A percentile compares a stretch with the other conserved stretches of the same genome.
Conservation (phyloP, 805 yeast genomes). For the Lachancea sp. region DNA sequence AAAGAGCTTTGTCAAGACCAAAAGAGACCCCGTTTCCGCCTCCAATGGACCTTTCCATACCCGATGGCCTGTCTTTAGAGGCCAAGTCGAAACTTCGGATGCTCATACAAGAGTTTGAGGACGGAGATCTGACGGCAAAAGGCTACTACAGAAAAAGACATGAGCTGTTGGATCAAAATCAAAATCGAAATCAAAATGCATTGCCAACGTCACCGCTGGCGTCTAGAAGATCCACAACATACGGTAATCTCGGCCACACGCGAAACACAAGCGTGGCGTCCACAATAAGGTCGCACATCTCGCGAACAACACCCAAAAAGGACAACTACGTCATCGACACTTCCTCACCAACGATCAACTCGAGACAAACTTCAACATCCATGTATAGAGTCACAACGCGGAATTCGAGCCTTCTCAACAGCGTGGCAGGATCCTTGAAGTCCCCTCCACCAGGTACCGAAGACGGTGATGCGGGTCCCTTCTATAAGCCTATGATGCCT, state of each 20-base stretch:
- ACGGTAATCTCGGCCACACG: neutral
- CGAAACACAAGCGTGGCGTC: constrained; percentile 21
- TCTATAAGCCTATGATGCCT: constrained; percentile 32
- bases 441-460: constrained; percentile 3
- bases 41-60: constrained; percentile 35
- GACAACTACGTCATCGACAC: constrained; percentile 4
- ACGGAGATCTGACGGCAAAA: constrained; percentile 67
- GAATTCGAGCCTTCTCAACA: constrained; percentile 23
- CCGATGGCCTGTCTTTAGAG: constrained; percentile 35
- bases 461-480: neutral
- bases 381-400: constrained; percentile 28
- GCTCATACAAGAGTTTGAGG: constrained; percentile 47
- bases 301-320: neutral
- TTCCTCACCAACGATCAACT: constrained; percentile 4
- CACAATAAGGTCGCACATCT: constrained; percentile 10
- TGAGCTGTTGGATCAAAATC: constrained; percentile 20
- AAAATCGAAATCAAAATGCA: too few relatives aligned
- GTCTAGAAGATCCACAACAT: constrained; percentile 2
- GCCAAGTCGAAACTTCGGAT: constrained; percentile 36
- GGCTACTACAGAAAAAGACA: constrained; percentile 58
- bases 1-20: neutral
- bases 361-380: constrained; percentile 9
- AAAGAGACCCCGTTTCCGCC: neutral
- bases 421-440: neutral
- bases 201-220: constrained; percentile 6